A percentile compares a stretch with the other conserved stretches of the same genome.
phyloP scores from a whole-genome alignment of 345 rosid species.

The Camelina laxa region DNA sequence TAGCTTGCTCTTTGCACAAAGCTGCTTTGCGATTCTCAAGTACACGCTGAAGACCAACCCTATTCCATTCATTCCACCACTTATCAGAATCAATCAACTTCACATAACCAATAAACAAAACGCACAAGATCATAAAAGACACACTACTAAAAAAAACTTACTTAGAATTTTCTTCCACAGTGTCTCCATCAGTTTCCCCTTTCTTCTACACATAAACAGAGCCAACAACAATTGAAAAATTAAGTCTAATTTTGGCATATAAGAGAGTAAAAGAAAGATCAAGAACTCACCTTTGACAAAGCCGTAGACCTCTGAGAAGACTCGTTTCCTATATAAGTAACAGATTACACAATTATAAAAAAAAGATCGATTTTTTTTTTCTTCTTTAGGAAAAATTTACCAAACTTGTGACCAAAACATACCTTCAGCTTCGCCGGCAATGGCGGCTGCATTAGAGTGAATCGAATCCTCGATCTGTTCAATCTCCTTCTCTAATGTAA shows the following conservation, averaged over 20 bases:
- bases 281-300: constrained; percentile 56
- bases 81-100: constrained; percentile 37
- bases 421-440: constrained; percentile 60
- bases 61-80: constrained; percentile 47
- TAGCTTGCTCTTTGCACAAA: constrained; percentile 94
- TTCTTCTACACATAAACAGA: constrained; percentile 46
- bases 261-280: not conserved
- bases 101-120: constrained; percentile 15
- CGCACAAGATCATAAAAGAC: not conserved
- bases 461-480: constrained; percentile 82
- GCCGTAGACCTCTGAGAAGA: constrained; percentile 51
- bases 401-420: constrained; percentile 23
- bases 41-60: constrained; percentile 88
- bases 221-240: not conserved
- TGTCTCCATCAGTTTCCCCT: constrained; percentile 54
- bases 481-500: constrained; percentile 79
- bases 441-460: constrained; percentile 63
- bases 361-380: not conserved
- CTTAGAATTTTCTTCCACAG: constrained; percentile 82
- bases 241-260: not conserved
- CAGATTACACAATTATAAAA: not conserved
- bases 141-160: constrained; percentile 40
- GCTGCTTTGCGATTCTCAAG: constrained; percentile 80
- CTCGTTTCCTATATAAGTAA: constrained; percentile 42
- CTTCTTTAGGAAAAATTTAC: no score